Conservation (phyloP, 2,329 filamentous ascomycete species). For the Scorias spongiosa region DNA sequence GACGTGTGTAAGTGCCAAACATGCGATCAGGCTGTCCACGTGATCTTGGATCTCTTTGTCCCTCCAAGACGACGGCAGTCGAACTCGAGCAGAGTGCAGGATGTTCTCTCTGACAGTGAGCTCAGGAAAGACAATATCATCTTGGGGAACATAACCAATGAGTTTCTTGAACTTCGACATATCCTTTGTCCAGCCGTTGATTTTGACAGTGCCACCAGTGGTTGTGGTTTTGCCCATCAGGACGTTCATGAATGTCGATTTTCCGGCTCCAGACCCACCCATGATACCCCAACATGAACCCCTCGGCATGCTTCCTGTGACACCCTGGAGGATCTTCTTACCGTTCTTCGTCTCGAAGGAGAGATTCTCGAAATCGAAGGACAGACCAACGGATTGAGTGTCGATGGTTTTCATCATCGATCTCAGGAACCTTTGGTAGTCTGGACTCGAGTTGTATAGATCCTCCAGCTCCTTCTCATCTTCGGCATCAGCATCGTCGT, state of each 20-base stretch:
- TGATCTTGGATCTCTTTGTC: constrained; percentile 35
- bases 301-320: constrained; percentile 39
- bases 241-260: constrained; percentile 45
- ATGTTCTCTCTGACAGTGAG: constrained; percentile 49
- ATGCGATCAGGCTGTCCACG: constrained; percentile 42
- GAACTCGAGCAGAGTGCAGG: constrained; percentile 40
- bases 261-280: constrained; percentile 45
- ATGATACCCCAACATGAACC: constrained; percentile 44
- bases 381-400: constrained; percentile 36
- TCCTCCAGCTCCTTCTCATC: constrained; percentile 9
- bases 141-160: constrained; percentile 47
- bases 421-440: constrained; percentile 36
- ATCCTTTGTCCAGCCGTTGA: constrained; percentile 33
- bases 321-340: constrained; percentile 34
- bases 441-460: constrained; percentile 16
- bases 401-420: constrained; percentile 39
- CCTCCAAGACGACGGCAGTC: constrained; percentile 38
- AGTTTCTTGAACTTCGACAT: constrained; percentile 42
- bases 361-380: constrained; percentile 38
- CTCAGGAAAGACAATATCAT: constrained; percentile 45
- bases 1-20: constrained; percentile 37
- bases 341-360: constrained; percentile 11
- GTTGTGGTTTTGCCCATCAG: constrained; percentile 43
- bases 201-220: constrained; percentile 34
- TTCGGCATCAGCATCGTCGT: constrained; percentile 11